Conservation (phyloP, 257 asterid species). For the Solanum microdontum region DNA sequence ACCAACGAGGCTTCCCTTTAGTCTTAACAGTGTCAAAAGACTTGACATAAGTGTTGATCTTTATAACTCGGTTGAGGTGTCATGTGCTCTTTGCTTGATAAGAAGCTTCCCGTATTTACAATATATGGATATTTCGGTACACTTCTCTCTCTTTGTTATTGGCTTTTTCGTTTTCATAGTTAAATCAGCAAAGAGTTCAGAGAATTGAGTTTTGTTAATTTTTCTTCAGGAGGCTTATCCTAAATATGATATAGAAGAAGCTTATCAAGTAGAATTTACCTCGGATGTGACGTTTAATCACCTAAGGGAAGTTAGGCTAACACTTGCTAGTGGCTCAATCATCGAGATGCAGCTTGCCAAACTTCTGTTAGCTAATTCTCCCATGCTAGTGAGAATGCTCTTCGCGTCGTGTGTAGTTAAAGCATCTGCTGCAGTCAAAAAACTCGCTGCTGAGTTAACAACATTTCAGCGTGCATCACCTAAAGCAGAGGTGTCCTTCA, state of each 20-base stretch:
- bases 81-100: not conserved
- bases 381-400: not conserved
- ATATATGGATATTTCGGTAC: not conserved
- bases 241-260: not conserved
- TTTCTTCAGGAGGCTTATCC: not conserved
- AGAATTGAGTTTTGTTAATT: not conserved
- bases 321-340: not conserved
- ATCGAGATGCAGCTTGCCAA: constrained; percentile 1
- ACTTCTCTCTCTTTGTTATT: not conserved
- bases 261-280: not conserved
- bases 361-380: not conserved
- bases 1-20: not conserved
- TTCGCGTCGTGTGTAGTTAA: not conserved
- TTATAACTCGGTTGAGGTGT: not conserved
- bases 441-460: not conserved
- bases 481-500: not conserved
- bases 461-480: not conserved
- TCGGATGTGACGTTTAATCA: not conserved
- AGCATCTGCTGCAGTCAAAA: not conserved
- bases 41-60: not conserved
- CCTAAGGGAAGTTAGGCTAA: not conserved
- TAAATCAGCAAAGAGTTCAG: not conserved
- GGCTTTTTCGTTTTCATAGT: not conserved
- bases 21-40: not conserved
- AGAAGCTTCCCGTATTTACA: not conserved